phyloP scores from a whole-genome alignment of 306 rosid species.

The Citrullus colocynthis region DNA sequence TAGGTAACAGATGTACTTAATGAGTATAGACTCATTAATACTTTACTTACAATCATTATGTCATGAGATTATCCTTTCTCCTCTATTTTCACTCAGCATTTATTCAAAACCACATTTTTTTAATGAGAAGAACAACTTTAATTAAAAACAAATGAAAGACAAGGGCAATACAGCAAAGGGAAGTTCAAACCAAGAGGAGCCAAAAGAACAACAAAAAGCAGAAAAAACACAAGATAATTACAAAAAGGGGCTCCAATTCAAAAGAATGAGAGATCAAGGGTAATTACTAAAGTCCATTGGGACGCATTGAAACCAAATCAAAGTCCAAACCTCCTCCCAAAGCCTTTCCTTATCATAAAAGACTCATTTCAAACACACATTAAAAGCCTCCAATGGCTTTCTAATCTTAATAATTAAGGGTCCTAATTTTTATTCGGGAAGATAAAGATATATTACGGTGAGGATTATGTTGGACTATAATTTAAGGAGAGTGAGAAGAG shows the following conservation, averaged over 20 bases:
- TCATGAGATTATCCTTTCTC: neutral
- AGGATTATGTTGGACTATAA: neutral
- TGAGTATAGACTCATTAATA: neutral
- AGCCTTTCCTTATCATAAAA: neutral
- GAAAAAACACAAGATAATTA: neutral
- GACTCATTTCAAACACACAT: neutral
- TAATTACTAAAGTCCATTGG: neutral
- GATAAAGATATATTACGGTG: neutral
- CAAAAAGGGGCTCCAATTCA: neutral
- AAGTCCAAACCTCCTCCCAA: neutral
- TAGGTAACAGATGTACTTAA: no score
- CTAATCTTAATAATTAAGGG: neutral
- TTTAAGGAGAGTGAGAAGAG: neutral
- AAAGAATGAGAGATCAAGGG: neutral
- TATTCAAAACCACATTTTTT: neutral
- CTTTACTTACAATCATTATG: neutral
- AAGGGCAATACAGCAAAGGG: neutral
- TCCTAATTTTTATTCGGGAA: neutral
- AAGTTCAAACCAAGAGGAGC: neutral
- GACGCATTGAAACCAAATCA: neutral
- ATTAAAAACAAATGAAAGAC: neutral
- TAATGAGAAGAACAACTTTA: neutral
- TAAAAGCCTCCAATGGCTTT: neutral
- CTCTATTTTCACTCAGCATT: neutral
- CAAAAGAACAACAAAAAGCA: neutral